A percentile compares a stretch with the other conserved stretches of the same genome.
Evolutionary conservation across 345 rosid species (phyloP).

Genomic region (Euphorbia tirucalli): DNA sequence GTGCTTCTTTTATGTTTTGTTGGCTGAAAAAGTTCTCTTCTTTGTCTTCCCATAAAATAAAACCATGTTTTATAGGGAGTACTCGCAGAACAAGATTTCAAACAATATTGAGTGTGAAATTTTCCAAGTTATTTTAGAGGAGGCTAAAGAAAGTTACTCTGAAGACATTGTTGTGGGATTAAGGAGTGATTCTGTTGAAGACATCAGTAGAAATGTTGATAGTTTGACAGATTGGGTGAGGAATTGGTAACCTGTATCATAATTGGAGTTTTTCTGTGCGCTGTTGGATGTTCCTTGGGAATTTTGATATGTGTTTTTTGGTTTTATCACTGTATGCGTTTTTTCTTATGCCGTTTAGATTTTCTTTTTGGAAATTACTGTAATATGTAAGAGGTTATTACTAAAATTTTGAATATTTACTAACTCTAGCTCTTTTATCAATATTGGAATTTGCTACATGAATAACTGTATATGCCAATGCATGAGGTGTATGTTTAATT

Average conservation of each 20-base stretch:
- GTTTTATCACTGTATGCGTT: too few relatives aligned
- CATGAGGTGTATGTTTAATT: too few relatives aligned
- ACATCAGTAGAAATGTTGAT: conserved; percentile 55
- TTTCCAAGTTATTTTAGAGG: conserved; percentile 72
- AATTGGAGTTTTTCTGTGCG: neutral
- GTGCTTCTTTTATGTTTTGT: neutral
- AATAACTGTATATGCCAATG: too few relatives aligned
- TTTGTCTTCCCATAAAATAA: neutral
- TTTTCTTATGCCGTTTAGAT: too few relatives aligned
- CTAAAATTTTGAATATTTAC: neutral
- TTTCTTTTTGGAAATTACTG: neutral
- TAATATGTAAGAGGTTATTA: neutral
- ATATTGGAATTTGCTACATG: neutral
- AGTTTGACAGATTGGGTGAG: conserved; percentile 60
- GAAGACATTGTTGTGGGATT: conserved; percentile 57
- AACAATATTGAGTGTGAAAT: conserved; percentile 89
- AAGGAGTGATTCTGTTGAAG: conserved; percentile 63
- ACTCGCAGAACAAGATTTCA: conserved; percentile 57
- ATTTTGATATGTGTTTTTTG: neutral
- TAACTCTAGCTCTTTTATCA: neutral
- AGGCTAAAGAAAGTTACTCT: conserved; percentile 72
- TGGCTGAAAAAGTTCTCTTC: neutral
- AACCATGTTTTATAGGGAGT: conserved; percentile 48
- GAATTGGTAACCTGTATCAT: conserved; percentile 39
- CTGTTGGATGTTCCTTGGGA: neutral